Percentiles rank a stretch among this genome's conserved stretches.
These are phyloP conservation scores for Vitis rotundifolia DNA, from an alignment of 164 flowering plant genomes.

Conservation along the genomic window DNA sequence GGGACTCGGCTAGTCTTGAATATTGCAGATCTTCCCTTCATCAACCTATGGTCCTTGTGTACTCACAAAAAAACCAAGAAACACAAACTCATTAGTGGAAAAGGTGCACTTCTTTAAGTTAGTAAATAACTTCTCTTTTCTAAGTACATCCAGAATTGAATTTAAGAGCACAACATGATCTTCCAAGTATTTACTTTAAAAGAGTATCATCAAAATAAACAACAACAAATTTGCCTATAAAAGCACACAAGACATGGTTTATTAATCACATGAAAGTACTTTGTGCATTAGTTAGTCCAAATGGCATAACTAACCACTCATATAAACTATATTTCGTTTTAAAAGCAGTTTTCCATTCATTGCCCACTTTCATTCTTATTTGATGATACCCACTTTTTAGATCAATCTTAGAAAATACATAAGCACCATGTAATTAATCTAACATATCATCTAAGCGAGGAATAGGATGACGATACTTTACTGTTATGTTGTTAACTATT, in stretches of 20 bases:
- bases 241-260: not conserved
- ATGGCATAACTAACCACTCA: no score
- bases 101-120: not conserved
- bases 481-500: conserved; percentile 1
- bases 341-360: not conserved
- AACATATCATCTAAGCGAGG: no score
- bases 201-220: conserved; percentile 1
- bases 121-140: not conserved
- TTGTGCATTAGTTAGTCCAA: no score
- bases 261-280: no score
- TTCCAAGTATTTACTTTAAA: not conserved
- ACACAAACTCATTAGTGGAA: not conserved
- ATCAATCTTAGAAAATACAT: no score
- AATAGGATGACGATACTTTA: conserved; percentile 1
- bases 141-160: not conserved
- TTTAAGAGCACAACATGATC: not conserved
- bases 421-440: no score
- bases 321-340: not conserved
- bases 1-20: not conserved
- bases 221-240: not conserved
- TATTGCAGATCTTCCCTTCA: not conserved
- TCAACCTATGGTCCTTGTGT: no score
- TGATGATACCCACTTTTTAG: no score
- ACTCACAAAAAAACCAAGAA: no score
- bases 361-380: not conserved